Base-by-base conservation (phyloP, 345 rosid genomes). In the Dovyalis caffra region DNA sequence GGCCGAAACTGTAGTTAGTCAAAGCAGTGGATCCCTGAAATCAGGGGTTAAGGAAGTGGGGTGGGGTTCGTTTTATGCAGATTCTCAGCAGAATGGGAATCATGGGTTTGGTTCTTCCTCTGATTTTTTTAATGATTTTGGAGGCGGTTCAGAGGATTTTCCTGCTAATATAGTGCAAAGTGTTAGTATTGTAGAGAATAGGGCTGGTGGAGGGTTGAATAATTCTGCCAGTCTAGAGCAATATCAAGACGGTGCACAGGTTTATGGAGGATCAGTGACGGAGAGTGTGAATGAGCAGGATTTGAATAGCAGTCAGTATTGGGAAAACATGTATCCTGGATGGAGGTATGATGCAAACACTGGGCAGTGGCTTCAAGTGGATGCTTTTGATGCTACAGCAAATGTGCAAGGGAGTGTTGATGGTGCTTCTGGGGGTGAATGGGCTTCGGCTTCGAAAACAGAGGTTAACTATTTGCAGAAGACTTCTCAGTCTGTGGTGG, bases 281-380 rank as follows among this genome's bases (percentile, higher is more conserved):
- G 82, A 77, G 61, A 83, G 61, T 73, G 85, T 74, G 64, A 83
- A 80, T 78, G 88, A 74, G 68, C 89, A 87, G 78, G 91, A 83
- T 75, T 37, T 83, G 65, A 84, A 78, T 81, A 83, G 82, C 71
- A 86, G 75, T 77, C 90, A 87, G 74, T 78, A 86, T 64, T 96
- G 96, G 97, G 98, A 93, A 77, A 83, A 80, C 81, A 68, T 85
- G 77, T 96, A 92, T 85, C 97, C 99, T 1, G 99, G 99, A 20
- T 96, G 99, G 99, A 85, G 79, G 74, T 88, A 76, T 80, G 97
- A 96, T 78, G 81, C 78, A 53, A 88, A 68, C 77, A 87, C 91
- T 37, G 95, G 88, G 72, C 94, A 87, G 70, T 96, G 99, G 97
- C 92, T 88, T 84, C 94, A 89, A 72, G 81, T 88, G 82, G 92